These are phyloP conservation scores for Emmonsiellopsis sp. DNA, from an alignment of 2,329 filamentous ascomycete species.

Conservation along the genomic window DNA sequence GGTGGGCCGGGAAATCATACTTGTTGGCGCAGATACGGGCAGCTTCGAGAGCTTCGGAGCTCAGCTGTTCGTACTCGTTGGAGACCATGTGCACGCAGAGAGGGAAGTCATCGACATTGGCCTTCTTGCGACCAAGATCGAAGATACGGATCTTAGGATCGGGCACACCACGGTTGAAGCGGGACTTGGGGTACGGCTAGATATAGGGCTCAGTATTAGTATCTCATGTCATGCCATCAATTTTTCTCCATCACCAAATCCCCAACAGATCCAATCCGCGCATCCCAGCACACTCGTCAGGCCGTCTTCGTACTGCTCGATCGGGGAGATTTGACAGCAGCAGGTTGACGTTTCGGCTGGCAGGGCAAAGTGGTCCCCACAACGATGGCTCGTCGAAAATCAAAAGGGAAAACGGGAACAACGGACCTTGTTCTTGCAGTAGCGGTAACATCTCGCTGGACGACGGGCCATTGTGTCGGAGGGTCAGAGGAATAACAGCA, in stretches of 20 bases:
- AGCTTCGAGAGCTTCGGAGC: slow-evolving; percentile 97
- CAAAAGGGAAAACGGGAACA: slow-evolving; percentile 12
- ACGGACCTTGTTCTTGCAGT: slow-evolving; percentile 99
- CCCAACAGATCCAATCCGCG: neutral
- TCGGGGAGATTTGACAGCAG: no score
- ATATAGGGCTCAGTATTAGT: slow-evolving; percentile 2
- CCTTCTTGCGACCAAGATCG: slow-evolving; percentile 97
- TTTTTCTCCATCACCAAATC: neutral
- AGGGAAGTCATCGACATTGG: slow-evolving; percentile 98
- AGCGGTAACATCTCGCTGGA: slow-evolving; percentile 98
- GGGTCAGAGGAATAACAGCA: slow-evolving; percentile 34
- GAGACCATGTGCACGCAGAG: slow-evolving; percentile 98
- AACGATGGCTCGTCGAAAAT: slow-evolving; percentile 10
- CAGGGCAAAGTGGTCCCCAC: slow-evolving; percentile 14
- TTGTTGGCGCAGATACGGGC: slow-evolving; percentile 99
- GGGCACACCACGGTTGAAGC: slow-evolving; percentile 99
- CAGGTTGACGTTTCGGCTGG: neutral
- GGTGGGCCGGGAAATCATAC: slow-evolving; percentile 50
- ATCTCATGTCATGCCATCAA: neutral
- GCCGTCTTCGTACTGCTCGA: no score
- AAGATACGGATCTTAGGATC: slow-evolving; percentile 86
- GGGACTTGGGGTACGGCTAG: slow-evolving; percentile 96
- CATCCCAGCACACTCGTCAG: no score
- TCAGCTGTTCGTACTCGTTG: slow-evolving; percentile 99
- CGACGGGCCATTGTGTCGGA: slow-evolving; percentile 93